Percentiles rank a stretch among this genome's conserved stretches.
These are phyloP conservation scores for Oenanthe javanica DNA, from an alignment of 140 eudicot genomes.

Conservation along the genomic window DNA sequence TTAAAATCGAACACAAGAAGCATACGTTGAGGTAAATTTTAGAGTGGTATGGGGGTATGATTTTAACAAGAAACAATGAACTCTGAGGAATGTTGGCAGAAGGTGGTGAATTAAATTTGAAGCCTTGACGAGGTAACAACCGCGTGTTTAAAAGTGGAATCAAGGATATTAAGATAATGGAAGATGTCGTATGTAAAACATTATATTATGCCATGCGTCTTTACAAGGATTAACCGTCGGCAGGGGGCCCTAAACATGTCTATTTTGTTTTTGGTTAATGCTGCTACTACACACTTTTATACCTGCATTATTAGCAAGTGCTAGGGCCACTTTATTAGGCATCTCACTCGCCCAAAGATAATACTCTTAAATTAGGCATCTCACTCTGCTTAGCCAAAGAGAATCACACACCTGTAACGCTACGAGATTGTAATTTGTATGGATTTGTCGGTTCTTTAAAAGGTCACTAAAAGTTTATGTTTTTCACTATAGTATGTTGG, in stretches of 20 bases:
- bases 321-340: neutral
- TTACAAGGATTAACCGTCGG: neutral
- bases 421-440: neutral
- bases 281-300: neutral
- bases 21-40: too few relatives aligned
- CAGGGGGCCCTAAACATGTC: slow-evolving; percentile 3
- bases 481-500: neutral
- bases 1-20: too few relatives aligned
- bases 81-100: neutral
- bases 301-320: neutral
- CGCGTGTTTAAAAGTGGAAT: neutral
- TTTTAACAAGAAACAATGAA: neutral
- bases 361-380: neutral
- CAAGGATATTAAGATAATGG: neutral
- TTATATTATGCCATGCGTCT: neutral
- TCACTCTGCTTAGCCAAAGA: neutral
- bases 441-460: neutral
- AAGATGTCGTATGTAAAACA: neutral
- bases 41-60: too few relatives aligned
- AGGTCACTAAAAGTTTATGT: neutral
- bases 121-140: neutral
- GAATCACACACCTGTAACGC: neutral
- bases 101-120: neutral
- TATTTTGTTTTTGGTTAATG: neutral
- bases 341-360: neutral